Conservation (phyloP, 495 filamentous ascomycete species). For the Penicillium riverlandense region DNA sequence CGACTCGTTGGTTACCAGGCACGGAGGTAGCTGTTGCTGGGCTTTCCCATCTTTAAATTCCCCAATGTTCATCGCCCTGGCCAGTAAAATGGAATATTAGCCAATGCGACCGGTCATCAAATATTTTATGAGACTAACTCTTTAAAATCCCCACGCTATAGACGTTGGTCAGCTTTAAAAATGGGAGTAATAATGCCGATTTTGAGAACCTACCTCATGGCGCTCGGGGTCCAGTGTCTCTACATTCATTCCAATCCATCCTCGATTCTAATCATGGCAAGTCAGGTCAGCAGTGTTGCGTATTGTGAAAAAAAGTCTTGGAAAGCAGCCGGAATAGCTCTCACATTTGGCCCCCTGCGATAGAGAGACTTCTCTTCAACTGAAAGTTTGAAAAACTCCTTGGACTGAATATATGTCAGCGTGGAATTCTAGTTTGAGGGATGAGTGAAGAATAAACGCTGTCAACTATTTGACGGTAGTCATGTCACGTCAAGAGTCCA, state of each 20-base stretch:
- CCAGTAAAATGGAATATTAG: no score
- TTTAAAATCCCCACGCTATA: conserved; percentile 5
- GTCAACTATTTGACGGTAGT: no score
- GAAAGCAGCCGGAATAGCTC: neutral
- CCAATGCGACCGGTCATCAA: no score
- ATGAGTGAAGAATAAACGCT: no score
- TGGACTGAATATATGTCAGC: conserved; percentile 49
- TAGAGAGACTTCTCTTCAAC: conserved; percentile 57
- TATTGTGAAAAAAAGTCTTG: neutral
- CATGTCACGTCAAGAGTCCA: no score
- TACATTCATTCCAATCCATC: conserved; percentile 71
- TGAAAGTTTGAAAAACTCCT: conserved; percentile 59
- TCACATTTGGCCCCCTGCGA: conserved; percentile 51
- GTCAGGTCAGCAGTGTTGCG: neutral
- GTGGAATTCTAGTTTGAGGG: no score
- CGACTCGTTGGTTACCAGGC: conserved; percentile 42
- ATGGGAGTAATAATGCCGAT: neutral
- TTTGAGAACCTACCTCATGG: conserved; percentile 48
- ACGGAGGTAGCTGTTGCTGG: conserved; percentile 60
- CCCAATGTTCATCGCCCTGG: conserved; percentile 74
- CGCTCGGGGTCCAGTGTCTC: conserved; percentile 73
- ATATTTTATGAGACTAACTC: neutral
- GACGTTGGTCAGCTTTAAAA: neutral
- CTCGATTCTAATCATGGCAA: conserved; percentile 46
- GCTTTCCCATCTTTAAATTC: conserved; percentile 54